Evolutionary conservation across 176 grass and related monocot species (phyloP), one percentile per base, ranked within the genome.

Genomic region (maize (Zea mays)): DNA sequence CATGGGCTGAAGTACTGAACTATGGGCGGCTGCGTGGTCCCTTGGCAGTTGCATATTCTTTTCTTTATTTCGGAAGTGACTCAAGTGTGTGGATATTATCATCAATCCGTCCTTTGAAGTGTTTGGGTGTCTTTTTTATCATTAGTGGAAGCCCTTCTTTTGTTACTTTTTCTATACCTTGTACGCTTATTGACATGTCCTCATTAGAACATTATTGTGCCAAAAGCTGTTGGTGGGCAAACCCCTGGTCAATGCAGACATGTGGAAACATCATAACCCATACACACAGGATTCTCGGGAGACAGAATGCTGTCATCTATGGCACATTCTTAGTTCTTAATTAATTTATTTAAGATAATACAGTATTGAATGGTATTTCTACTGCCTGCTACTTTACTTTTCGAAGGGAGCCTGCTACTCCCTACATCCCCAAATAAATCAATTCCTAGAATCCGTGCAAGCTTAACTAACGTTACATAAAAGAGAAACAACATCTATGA

Each of bases 171-270:
- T 63, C 2, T 58, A 1, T 65, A 39, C n/a, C n/a, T 72, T 85
- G 59, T 71, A 21, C 36, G 35, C 72, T 61, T 89, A 62, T 72
- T 66, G 60, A 67, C 78, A 77, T 81, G 11, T 54, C 67, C 42
- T 78, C 67, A 76, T 72, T 62, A 85, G 82, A 85, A 62, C 86
- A 80, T 84, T 84, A 76, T 84, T 71, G 27, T 78, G 59, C 56
- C 12, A 46, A 81, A 40, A 77, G 71, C 45, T 73, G 78, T 89
- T 50, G 61, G 72, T 36, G 49, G 43, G 8, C 45, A 42, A 64
- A 13, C 58, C 72, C 58, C 8, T 62, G 55, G 21, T 20, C 39
- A 58, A 42, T 15, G 57, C 17, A 54, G 66, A 67, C 77, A 77
- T 52, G 21, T 71, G 47, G 42, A 85, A 80, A 77, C 77, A 72